phyloP scores from a whole-genome alignment of 129 eudicot species.

The Flaveria ramosissima region DNA sequence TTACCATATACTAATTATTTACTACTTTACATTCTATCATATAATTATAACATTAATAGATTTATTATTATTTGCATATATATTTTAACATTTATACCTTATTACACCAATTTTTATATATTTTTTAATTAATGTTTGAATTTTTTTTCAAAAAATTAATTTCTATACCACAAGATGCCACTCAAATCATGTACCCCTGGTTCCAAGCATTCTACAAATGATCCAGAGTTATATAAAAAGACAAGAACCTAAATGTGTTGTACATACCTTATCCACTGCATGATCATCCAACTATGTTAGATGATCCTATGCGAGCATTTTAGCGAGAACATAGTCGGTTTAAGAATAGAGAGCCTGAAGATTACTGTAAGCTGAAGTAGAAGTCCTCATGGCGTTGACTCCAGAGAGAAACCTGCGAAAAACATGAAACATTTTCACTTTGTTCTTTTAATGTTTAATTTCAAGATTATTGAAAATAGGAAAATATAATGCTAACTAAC shows the following conservation, averaged over 20 bases:
- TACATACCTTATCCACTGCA: neutral
- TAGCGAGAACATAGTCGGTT: neutral
- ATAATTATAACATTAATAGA: no score
- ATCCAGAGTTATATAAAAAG: neutral
- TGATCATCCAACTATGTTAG: neutral
- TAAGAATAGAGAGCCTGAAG: neutral
- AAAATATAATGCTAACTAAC: neutral
- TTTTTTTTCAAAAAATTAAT: no score
- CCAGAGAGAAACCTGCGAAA: slow-evolving; percentile 32
- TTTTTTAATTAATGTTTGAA: no score
- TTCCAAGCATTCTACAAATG: neutral
- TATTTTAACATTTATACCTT: no score
- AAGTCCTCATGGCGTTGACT: slow-evolving; percentile 6
- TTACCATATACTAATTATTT: no score
- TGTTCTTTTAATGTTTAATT: neutral
- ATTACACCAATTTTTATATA: no score
- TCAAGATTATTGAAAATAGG: neutral
- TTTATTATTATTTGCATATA: no score
- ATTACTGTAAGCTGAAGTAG: neutral
- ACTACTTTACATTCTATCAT: no score
- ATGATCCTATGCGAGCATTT: neutral
- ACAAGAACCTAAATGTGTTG: neutral
- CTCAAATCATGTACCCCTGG: neutral
- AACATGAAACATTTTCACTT: slow-evolving; percentile 29
- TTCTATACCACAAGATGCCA: neutral